A percentile compares a stretch with the other conserved stretches of the same genome.
phyloP scores from a whole-genome alignment of 768 basidiomycete genomes.

The Piloderma croceum region DNA sequence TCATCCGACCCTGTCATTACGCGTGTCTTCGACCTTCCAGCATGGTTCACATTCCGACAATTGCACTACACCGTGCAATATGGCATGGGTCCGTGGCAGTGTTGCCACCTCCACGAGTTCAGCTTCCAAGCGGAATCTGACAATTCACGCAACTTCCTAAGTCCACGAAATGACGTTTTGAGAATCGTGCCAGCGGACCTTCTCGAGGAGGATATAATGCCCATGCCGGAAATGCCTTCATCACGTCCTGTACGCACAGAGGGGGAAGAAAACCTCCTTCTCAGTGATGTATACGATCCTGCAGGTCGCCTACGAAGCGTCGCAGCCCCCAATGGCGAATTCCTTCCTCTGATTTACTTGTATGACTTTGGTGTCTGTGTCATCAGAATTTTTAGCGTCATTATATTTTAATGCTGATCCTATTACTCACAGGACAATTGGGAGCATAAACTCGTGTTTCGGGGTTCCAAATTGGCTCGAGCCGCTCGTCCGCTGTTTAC shows the following conservation, averaged over 20 bases:
- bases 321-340: constrained; percentile 6
- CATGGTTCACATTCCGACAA: constrained; percentile 16
- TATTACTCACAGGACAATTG: constrained; percentile 14
- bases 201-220: constrained; percentile 8
- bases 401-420: background rate
- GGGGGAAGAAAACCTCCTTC: constrained; percentile 6
- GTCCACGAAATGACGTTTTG: constrained; percentile 7
- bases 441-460: constrained; percentile 15
- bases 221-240: too few species aligned
- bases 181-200: background rate
- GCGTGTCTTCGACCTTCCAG: constrained; percentile 16
- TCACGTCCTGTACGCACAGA: constrained; percentile 10
- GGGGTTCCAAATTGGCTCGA: constrained; percentile 10
- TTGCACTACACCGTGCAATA: constrained; percentile 19
- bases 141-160: too few species aligned
- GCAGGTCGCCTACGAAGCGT: constrained; percentile 4
- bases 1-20: constrained; percentile 18
- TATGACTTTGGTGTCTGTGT: constrained; percentile 19
- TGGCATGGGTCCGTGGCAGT: constrained; percentile 15
- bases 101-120: constrained; percentile 17
- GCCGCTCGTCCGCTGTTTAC: too few species aligned
- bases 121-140: background rate
- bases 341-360: constrained; percentile 12
- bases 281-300: too few species aligned
- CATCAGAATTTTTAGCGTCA: background rate